Percentiles rank a stretch among this genome's conserved stretches.
Evolutionary conservation across 768 basidiomycete genomes (phyloP).

Genomic region (Galerina marginata): DNA sequence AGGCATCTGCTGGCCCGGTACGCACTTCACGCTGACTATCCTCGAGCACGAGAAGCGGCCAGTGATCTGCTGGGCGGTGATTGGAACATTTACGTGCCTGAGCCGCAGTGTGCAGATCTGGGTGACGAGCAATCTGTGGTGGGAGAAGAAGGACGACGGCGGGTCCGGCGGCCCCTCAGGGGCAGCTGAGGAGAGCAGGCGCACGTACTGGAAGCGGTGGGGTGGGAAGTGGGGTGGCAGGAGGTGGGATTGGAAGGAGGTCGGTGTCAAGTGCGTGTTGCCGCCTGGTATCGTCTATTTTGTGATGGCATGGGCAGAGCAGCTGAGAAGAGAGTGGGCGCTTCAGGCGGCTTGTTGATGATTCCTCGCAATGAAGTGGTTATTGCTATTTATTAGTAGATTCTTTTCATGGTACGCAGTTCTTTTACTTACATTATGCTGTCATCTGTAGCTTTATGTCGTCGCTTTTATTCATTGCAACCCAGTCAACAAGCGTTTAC

Average conservation of each 20-base stretch:
- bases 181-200: constrained; percentile 8
- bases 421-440: no score
- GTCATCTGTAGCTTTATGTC: no score
- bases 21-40: constrained; percentile 80
- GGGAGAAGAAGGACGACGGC: constrained; percentile 39
- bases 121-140: constrained; percentile 90
- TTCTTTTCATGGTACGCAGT: no score
- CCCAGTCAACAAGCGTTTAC: no score
- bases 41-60: constrained; percentile 75
- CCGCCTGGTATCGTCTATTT: constrained; percentile 80
- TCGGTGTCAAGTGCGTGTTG: constrained; percentile 69
- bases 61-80: constrained; percentile 87
- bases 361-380: neutral
- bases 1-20: constrained; percentile 96
- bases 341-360: constrained; percentile 7
- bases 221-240: constrained; percentile 62
- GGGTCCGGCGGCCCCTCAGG: neutral
- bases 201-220: constrained; percentile 43
- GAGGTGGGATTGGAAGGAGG: constrained; percentile 83
- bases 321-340: constrained; percentile 49
- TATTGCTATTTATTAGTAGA: constrained; percentile 3
- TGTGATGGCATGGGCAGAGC: constrained; percentile 79
- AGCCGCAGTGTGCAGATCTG: constrained; percentile 89
- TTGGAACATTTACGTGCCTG: constrained; percentile 87
- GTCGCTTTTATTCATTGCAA: no score